Evolutionary conservation across 2,329 filamentous ascomycete species (phyloP).

Genomic region (Trematosphaeria pertusa): DNA sequence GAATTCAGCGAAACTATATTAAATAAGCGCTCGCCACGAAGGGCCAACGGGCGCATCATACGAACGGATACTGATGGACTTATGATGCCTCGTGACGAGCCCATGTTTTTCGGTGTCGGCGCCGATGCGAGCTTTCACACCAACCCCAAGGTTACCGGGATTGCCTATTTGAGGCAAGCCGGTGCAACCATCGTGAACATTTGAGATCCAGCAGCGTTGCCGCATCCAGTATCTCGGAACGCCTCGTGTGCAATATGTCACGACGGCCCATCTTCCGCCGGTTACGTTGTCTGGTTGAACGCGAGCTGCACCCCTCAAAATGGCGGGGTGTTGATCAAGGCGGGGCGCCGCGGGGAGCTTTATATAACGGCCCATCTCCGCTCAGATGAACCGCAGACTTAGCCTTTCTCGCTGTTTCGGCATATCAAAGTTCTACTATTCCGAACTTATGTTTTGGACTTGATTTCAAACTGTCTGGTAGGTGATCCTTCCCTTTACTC

Average conservation of each 20-base stretch:
- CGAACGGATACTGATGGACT: too few relatives aligned
- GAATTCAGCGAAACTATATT: too few relatives aligned
- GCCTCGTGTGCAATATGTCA: conserved; percentile 1
- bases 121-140: conserved; percentile 21
- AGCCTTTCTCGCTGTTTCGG: conserved; percentile 5
- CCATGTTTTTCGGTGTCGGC: conserved; percentile 15
- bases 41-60: too few relatives aligned
- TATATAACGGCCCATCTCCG: conserved; percentile 26
- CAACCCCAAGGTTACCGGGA: conserved; percentile 17
- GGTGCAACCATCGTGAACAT: conserved; percentile 19
- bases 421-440: too few relatives aligned
- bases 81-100: conserved; percentile 14
- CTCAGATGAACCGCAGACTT: conserved; percentile 9
- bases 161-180: conserved; percentile 27
- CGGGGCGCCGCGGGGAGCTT: conserved; percentile 33
- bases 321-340: conserved; percentile 25
- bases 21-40: too few relatives aligned
- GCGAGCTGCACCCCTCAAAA: conserved; percentile 15
- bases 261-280: conserved; percentile 10
- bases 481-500: background rate
- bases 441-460: too few relatives aligned
- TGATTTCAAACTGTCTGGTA: background rate
- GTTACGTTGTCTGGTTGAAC: conserved; percentile 7
- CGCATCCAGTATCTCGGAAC: conserved; percentile 26
- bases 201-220: conserved; percentile 15